Evolutionary conservation across 106 monocot genomes (phyloP).

Genomic region (Vanilla planifolia): DNA sequence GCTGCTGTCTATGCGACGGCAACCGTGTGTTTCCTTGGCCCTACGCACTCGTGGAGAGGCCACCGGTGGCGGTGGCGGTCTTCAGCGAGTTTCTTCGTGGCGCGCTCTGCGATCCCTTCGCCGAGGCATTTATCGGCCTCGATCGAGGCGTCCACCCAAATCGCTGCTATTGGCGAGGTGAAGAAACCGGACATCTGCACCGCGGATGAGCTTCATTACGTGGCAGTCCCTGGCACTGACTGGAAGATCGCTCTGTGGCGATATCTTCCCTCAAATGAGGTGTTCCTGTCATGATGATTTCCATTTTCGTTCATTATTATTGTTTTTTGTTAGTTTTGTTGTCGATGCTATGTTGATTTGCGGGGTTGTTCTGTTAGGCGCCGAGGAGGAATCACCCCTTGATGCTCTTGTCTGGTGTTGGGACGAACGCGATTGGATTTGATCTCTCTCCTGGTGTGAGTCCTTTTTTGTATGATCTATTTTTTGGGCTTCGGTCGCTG

Average conservation of each 20-base stretch:
- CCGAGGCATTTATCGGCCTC: background rate
- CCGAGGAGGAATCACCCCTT: slow-evolving; percentile 90
- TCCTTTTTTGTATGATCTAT: background rate
- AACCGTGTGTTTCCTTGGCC: slow-evolving; percentile 14
- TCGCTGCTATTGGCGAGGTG: background rate
- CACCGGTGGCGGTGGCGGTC: background rate
- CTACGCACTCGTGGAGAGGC: slow-evolving; percentile 2
- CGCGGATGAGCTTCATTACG: slow-evolving; percentile 82
- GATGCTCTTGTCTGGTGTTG: slow-evolving; percentile 86
- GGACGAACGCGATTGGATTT: slow-evolving; percentile 89
- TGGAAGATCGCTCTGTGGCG: slow-evolving; percentile 83
- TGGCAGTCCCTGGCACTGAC: slow-evolving; percentile 45
- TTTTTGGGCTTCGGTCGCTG: too few relatives aligned
- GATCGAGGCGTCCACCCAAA: background rate
- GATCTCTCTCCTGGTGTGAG: slow-evolving; percentile 91
- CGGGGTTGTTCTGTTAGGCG: slow-evolving; percentile 32
- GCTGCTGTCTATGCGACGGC: slow-evolving; percentile 36
- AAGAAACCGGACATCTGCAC: slow-evolving; percentile 38
- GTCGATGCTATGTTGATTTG: background rate
- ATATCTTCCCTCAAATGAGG: slow-evolving; percentile 43
- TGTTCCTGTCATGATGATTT: slow-evolving; percentile 2
- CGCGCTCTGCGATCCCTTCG: background rate
- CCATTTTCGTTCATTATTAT: background rate
- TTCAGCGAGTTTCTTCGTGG: background rate
- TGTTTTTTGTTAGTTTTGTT: background rate